Conservation (phyloP, 1,284 basidiomycete species). For the Phylloporus sp. region DNA sequence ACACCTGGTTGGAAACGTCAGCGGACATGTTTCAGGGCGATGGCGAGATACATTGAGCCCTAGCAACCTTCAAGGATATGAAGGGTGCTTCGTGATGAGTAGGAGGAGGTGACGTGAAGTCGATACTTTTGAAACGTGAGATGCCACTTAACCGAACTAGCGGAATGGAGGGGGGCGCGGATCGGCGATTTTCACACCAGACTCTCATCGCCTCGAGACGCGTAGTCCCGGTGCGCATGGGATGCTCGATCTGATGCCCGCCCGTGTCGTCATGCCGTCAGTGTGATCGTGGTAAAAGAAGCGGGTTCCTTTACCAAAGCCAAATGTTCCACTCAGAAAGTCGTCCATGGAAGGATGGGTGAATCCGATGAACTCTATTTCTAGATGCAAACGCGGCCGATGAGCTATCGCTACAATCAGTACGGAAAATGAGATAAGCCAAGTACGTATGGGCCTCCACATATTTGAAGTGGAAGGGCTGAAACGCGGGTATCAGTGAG, state of each 20-base stretch:
- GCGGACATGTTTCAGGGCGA: constrained; percentile 68
- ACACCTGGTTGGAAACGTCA: constrained; percentile 66
- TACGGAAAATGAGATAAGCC: not conserved
- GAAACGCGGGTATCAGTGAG: not conserved
- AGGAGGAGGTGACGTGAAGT: constrained; percentile 50
- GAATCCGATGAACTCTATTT: constrained; percentile 8
- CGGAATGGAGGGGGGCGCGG: not conserved
- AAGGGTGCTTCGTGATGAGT: constrained; percentile 77
- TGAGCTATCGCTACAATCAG: constrained; percentile 31
- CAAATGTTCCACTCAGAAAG: not conserved
- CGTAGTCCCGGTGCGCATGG: not conserved
- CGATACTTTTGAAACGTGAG: not conserved
- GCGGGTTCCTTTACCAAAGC: not conserved
- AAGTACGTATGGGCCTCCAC: constrained; percentile 4
- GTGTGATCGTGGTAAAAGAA: not conserved
- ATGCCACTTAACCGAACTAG: not conserved
- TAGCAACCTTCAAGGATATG: constrained; percentile 60
- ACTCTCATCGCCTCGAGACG: not conserved
- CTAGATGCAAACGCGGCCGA: constrained; percentile 7
- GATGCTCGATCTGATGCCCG: not conserved
- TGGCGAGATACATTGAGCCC: constrained; percentile 78
- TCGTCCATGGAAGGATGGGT: not conserved
- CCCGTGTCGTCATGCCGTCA: not conserved
- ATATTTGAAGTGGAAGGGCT: too few species aligned
- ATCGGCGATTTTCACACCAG: not conserved